Conservation (phyloP, 352 stramenopile species). For the Phytophthora brassicae region DNA sequence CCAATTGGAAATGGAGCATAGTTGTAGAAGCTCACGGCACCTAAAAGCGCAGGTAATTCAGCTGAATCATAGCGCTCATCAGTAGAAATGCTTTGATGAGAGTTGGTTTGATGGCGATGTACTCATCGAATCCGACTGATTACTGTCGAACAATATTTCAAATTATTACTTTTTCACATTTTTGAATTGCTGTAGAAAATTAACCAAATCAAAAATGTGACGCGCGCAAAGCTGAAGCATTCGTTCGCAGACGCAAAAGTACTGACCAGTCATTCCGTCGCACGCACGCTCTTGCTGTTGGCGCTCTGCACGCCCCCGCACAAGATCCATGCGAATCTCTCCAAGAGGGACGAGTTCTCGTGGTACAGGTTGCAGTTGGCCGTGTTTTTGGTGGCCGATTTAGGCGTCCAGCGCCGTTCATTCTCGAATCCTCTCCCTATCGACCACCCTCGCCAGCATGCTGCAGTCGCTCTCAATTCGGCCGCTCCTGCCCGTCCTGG, state of each 20-base stretch:
- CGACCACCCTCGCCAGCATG: slow-evolving; percentile 15
- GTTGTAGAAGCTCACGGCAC: background rate
- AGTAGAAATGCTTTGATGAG: background rate
- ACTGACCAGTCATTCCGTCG: slow-evolving; percentile 23
- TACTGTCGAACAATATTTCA: background rate
- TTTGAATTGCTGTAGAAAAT: no score
- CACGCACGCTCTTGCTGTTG: slow-evolving; percentile 14
- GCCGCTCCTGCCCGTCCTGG: slow-evolving; percentile 26
- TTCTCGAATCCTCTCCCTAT: slow-evolving; percentile 22
- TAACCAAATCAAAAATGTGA: slow-evolving; percentile 38
- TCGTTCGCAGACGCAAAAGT: slow-evolving; percentile 12
- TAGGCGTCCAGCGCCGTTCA: slow-evolving; percentile 5
- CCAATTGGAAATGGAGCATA: slow-evolving; percentile 15
- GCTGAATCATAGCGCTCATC: background rate
- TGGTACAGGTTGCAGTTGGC: slow-evolving; percentile 24
- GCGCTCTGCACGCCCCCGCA: slow-evolving; percentile 7
- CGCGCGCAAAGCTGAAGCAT: slow-evolving; percentile 16
- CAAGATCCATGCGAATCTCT: slow-evolving; percentile 31
- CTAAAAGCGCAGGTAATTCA: background rate
- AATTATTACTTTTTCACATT: background rate
- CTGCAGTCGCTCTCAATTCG: slow-evolving; percentile 40
- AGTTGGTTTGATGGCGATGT: background rate
- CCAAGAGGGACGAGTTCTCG: slow-evolving; percentile 9
- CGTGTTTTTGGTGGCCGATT: slow-evolving; percentile 18
- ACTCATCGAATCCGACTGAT: slow-evolving; percentile 22